Conservation (phyloP, 768 basidiomycete species). For the Auricularia sp. region DNA sequence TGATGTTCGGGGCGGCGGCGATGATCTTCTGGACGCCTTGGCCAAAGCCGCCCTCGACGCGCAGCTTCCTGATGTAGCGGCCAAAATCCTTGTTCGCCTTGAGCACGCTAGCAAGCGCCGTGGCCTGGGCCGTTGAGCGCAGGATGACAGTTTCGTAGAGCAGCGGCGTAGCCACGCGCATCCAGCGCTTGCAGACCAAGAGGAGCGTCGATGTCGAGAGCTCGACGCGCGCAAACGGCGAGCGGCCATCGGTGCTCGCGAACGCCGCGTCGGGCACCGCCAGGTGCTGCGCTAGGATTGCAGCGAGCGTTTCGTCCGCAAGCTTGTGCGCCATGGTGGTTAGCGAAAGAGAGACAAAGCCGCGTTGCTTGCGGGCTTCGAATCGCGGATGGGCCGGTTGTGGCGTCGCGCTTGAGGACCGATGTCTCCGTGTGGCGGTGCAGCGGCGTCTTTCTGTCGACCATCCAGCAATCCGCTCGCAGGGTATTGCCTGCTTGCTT, state of each 20-base stretch:
- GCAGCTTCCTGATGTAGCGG: not conserved
- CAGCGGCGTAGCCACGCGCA: constrained; percentile 1
- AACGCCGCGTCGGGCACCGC: not conserved
- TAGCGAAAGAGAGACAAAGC: no score
- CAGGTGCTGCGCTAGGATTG: not conserved
- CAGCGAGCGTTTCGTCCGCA: not conserved
- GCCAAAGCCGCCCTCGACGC: not conserved
- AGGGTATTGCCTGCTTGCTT: no score
- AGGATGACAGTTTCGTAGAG: not conserved
- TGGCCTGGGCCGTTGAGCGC: constrained; percentile 1
- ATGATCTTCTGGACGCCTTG: not conserved
- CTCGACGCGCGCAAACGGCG: not conserved
- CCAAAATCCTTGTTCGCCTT: constrained; percentile 1
- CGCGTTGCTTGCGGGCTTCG: no score
- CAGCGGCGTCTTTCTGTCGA: no score
- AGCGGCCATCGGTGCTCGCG: not conserved
- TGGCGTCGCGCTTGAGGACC: no score
- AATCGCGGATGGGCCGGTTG: no score
- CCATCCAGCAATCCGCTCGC: no score
- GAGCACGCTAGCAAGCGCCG: not conserved
- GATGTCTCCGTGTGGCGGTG: no score
- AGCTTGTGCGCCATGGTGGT: not conserved
- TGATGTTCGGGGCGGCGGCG: not conserved
- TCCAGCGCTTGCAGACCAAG: not conserved
- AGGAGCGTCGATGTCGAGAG: not conserved